Evolutionary conservation across 225 moss, liverwort and hornwort genomes (phyloP).

Genomic region (Ulota crispa): DNA sequence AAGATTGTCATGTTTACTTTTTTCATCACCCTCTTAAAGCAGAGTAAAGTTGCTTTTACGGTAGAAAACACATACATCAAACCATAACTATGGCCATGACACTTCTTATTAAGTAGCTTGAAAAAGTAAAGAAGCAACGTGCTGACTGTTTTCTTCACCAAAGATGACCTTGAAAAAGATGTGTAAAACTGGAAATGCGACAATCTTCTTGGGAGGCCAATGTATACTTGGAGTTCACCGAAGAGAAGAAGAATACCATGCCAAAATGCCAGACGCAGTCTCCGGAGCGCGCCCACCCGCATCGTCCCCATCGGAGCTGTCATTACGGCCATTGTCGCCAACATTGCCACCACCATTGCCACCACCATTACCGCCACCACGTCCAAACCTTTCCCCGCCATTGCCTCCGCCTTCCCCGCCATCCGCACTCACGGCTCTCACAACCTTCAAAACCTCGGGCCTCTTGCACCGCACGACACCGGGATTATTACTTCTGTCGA

Average conservation of each 20-base stretch:
- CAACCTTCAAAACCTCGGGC: not conserved
- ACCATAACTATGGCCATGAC: too few species aligned
- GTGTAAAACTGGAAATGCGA: too few species aligned
- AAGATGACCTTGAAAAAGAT: too few species aligned
- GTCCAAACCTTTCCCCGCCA: conserved; percentile 35
- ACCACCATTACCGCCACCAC: conserved; percentile 31
- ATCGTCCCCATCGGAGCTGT: conserved; percentile 21
- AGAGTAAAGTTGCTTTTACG: too few species aligned
- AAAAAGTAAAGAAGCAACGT: too few species aligned
- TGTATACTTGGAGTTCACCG: not conserved
- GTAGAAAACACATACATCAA: too few species aligned
- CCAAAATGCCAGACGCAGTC: conserved; percentile 41
- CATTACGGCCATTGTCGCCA: conserved; percentile 4
- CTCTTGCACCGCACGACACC: conserved; percentile 5
- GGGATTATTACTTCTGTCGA: not conserved
- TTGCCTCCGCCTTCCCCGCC: conserved; percentile 37
- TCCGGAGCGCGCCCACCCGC: not conserved
- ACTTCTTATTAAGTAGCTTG: too few species aligned
- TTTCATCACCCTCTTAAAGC: too few species aligned
- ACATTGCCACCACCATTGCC: conserved; percentile 17
- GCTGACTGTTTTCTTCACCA: too few species aligned
- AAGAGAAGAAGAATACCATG: conserved; percentile 31
- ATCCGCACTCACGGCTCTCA: conserved; percentile 29
- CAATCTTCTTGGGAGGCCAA: too few species aligned
- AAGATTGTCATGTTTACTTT: too few species aligned